Conservation (phyloP, 78 protist genomes). For the Trichosphaerium sp. region DNA sequence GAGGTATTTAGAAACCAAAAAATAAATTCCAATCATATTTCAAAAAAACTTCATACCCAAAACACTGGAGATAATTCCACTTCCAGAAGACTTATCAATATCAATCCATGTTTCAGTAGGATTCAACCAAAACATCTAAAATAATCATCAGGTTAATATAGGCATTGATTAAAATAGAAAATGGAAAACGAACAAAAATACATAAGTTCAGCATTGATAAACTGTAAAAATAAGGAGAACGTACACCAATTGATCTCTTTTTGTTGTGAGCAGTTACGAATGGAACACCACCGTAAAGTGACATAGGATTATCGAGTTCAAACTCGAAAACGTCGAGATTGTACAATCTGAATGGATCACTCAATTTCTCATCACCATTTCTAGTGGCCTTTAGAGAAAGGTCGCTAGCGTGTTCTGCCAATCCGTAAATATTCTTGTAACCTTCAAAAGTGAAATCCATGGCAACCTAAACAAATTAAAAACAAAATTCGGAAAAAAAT, state of each 20-base stretch:
- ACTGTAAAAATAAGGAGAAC: no score
- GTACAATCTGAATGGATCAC: constrained; percentile 87
- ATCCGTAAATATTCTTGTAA: constrained; percentile 66
- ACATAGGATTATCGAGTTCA: constrained; percentile 77
- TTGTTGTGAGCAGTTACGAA: constrained; percentile 69
- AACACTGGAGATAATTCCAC: no score
- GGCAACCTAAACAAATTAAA: constrained; percentile 2
- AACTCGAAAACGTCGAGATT: constrained; percentile 93
- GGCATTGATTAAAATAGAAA: no score
- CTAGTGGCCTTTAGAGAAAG: constrained; percentile 48
- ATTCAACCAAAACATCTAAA: constrained; percentile 89
- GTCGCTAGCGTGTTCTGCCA: constrained; percentile 79
- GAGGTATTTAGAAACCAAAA: not conserved
- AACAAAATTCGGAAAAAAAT: no score
- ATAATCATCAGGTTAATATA: no score
- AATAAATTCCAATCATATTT: not conserved
- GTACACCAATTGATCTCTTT: constrained; percentile 35
- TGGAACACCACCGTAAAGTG: constrained; percentile 92
- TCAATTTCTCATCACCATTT: constrained; percentile 13
- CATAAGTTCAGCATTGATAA: no score
- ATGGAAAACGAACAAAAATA: no score
- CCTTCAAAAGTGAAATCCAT: constrained; percentile 61
- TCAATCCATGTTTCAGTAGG: constrained; percentile 90
- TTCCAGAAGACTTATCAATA: constrained; percentile 9
- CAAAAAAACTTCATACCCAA: not conserved